Evolutionary conservation across 495 filamentous ascomycete species (phyloP).

Genomic region (Paragyromitra xinjiangensis): DNA sequence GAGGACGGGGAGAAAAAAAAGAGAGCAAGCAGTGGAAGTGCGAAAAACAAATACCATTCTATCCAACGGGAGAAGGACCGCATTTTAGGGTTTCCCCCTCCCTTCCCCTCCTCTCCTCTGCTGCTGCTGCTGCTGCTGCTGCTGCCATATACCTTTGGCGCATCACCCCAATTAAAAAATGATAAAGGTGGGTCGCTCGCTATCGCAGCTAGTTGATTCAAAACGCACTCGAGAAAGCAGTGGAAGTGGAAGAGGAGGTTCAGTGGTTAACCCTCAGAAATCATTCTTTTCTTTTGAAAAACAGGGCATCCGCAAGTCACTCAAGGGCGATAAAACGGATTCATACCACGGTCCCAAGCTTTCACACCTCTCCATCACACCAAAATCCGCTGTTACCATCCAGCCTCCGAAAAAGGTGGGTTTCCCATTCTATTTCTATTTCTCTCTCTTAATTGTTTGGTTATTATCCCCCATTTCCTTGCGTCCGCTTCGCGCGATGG

Average conservation of each 20-base stretch:
- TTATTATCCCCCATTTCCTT: constrained; percentile 5
- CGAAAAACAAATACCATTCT: constrained; percentile 35
- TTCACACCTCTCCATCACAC: constrained; percentile 85
- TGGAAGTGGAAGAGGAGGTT: constrained; percentile 51
- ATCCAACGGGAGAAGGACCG: constrained; percentile 46
- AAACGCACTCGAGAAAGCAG: constrained; percentile 51
- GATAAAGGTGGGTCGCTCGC: constrained; percentile 58
- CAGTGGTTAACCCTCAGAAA: constrained; percentile 55
- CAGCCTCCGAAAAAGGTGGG: constrained; percentile 94
- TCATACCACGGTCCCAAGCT: constrained; percentile 64
- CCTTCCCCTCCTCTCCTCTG: constrained; percentile 43
- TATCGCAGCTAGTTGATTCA: constrained; percentile 55
- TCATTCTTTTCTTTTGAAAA: constrained; percentile 53
- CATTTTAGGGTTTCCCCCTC: constrained; percentile 45
- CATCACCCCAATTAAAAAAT: constrained; percentile 55
- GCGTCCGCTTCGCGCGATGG: constrained; percentile 22
- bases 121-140: constrained; percentile 21
- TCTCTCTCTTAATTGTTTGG: constrained; percentile 11
- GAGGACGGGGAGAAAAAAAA: constrained; percentile 5
- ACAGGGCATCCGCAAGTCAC: constrained; percentile 82
- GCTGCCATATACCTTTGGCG: constrained; percentile 44
- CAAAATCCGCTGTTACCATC: constrained; percentile 94
- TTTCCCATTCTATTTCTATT: constrained; percentile 4
- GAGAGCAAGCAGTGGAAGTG: constrained; percentile 22
- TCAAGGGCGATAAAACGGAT: constrained; percentile 84